Evolutionary conservation across 2,329 filamentous ascomycete species (phyloP), one percentile per base, ranked within the genome.

Genomic region (Podosphaera xanthii): DNA sequence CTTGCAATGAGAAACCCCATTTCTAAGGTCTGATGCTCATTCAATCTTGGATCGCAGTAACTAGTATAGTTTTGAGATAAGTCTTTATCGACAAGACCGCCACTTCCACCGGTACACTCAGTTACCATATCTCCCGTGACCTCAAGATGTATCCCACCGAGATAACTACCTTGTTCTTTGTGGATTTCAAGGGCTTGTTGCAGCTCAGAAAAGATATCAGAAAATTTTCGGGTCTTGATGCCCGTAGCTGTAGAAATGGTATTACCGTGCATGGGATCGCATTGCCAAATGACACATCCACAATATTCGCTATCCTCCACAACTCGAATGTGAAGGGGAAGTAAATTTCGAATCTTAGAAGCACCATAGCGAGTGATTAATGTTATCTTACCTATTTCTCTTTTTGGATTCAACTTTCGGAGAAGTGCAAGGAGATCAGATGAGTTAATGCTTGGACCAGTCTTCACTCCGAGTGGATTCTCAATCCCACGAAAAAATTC

Each of bases 201-300:
- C 50, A 98, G 77, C 74, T 98, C 92, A 0, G 80, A 80, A 69
- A 96, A 83, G 66, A 98, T 95, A 69, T 92, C 86, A 62, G 80
- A 80, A 76, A 98, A 98, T 59, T 86, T 84, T 14, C 92, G 81
- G 1, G 92, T 98, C 76, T 98, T 98, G 73, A 96, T 81, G 34
- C 89, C 89, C 0, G 79, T 74, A 0, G 80, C 77, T 0, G 87
- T 91, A 30, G 79, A 77, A 50, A 77, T 73, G 44, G 81, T 84
- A 72, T 85, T 85, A 62, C 92, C 92, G 72, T 98, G 92, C 92
- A 98, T 98, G 31, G 92, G 92, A 72, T 98, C 92, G 73, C 91
- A 97, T 73, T 97, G 92, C 91, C 91, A 97, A 65, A 96, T 87
- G 3, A 94, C 88, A 31, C 71, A 73, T 57, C 75, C 71, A 54